A percentile compares a stretch with the other conserved stretches of the same genome.
Evolutionary conservation across 208 protist genomes (phyloP).

Genomic region (Balamuthia mandrillaris): DNA sequence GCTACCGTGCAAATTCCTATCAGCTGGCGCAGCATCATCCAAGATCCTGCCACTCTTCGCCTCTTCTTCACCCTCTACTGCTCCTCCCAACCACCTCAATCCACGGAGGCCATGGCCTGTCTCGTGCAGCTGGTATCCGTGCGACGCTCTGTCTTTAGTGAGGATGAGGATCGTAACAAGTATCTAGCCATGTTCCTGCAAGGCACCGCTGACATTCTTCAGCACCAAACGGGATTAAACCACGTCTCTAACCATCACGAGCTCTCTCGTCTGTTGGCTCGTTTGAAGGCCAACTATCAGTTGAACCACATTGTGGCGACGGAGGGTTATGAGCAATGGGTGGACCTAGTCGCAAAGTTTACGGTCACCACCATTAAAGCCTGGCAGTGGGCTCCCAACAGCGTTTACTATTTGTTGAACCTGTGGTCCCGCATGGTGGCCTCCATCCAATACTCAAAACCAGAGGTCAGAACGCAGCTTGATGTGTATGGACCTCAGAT

Average conservation of each 20-base stretch:
- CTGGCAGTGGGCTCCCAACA: constrained; percentile 43
- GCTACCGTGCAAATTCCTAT: constrained; percentile 71
- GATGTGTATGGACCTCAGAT: constrained; percentile 57
- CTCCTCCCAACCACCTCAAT: constrained; percentile 12
- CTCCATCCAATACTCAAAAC: constrained; percentile 61
- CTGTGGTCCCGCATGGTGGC: constrained; percentile 67
- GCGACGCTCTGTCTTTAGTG: constrained; percentile 67
- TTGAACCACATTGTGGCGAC: constrained; percentile 58
- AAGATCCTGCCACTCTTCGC: constrained; percentile 63
- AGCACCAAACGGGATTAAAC: constrained; percentile 47
- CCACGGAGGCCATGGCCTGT: constrained; percentile 58
- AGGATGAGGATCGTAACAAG: constrained; percentile 59
- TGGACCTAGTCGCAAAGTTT: constrained; percentile 63
- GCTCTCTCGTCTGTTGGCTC: constrained; percentile 68
- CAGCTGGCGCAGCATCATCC: constrained; percentile 65
- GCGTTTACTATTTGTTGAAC: constrained; percentile 61
- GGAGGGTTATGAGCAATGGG: constrained; percentile 64
- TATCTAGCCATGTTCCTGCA: constrained; percentile 62
- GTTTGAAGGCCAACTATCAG: constrained; percentile 77
- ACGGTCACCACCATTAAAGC: constrained; percentile 53
- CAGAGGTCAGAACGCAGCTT: constrained; percentile 38
- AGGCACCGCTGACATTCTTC: constrained; percentile 55
- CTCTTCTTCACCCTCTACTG: constrained; percentile 72
- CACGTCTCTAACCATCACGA: constrained; percentile 73
- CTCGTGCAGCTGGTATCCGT: constrained; percentile 71